These are phyloP conservation scores for Xylogone sp. DNA, from an alignment of 2,329 filamentous ascomycete genomes.

Conservation along the genomic window DNA sequence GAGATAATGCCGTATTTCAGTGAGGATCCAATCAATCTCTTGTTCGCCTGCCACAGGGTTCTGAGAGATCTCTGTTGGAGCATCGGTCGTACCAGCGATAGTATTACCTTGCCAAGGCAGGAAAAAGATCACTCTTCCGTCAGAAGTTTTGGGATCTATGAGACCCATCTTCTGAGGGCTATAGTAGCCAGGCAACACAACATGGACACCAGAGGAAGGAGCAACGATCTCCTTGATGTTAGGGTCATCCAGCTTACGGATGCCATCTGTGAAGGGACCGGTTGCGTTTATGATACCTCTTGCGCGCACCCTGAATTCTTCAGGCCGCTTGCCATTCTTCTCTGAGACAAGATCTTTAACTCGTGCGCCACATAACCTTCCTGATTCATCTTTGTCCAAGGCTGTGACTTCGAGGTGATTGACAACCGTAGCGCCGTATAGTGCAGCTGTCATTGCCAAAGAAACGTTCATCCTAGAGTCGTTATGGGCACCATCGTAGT, in stretches of 20 bases:
- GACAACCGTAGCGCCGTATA: constrained; percentile 78
- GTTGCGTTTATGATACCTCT: constrained; percentile 87
- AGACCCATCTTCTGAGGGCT: constrained; percentile 82
- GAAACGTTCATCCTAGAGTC: constrained; percentile 92
- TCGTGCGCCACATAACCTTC: constrained; percentile 68
- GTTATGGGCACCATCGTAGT: constrained; percentile 90
- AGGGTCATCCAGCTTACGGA: constrained; percentile 80
- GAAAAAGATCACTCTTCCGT: constrained; percentile 90
- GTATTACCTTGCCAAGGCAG: constrained; percentile 91
- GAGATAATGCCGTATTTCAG: constrained; percentile 77
- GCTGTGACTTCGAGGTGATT: constrained; percentile 80
- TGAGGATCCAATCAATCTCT: constrained; percentile 84
- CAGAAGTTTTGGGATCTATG: constrained; percentile 81
- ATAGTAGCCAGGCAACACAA: constrained; percentile 84
- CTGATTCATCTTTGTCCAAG: constrained; percentile 69
- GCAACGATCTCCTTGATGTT: constrained; percentile 73
- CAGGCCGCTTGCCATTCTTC: constrained; percentile 55
- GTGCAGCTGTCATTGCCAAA: constrained; percentile 80
- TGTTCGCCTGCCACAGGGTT: constrained; percentile 78
- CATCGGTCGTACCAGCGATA: constrained; percentile 84
- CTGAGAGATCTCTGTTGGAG: constrained; percentile 65
- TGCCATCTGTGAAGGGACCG: constrained; percentile 81
- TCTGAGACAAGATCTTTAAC: constrained; percentile 68
- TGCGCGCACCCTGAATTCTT: constrained; percentile 69
- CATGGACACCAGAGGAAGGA: constrained; percentile 79